Evolutionary conservation across 805 yeast genomes (phyloP).

Genomic region (Kuraishia floccosa): DNA sequence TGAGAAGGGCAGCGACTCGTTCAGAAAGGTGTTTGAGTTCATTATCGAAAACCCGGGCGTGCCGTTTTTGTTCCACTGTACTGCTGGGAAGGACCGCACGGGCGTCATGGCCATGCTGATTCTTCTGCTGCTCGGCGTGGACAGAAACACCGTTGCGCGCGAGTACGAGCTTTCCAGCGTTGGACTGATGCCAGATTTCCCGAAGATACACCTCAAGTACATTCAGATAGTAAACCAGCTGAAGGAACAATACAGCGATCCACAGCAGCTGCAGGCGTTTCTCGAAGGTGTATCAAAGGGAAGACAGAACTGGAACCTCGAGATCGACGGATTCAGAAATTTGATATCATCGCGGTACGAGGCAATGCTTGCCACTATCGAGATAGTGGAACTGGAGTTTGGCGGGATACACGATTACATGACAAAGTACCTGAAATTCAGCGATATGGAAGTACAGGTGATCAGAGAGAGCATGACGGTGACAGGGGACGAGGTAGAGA

Average conservation of each 20-base stretch:
- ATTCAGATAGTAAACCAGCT: conserved; percentile 11
- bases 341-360: conserved; percentile 56
- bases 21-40: conserved; percentile 37
- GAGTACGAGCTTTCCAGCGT: conserved; percentile 69
- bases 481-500: conserved; percentile 29
- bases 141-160: conserved; percentile 48
- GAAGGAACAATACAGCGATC: too few relatives aligned
- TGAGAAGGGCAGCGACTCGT: conserved; percentile 33
- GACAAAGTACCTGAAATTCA: conserved; percentile 3
- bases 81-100: conserved; percentile 84
- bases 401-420: conserved; percentile 45
- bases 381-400: conserved; percentile 34
- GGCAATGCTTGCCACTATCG: conserved; percentile 56
- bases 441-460: neutral
- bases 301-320: conserved; percentile 27
- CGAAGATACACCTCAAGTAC: conserved; percentile 23
- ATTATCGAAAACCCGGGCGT: conserved; percentile 42
- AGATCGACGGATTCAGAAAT: conserved; percentile 44
- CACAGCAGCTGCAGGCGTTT: conserved; percentile 2
- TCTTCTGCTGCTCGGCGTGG: conserved; percentile 53
- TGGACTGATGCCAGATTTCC: conserved; percentile 46
- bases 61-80: conserved; percentile 59
- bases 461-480: neutral
- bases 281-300: conserved; percentile 17
- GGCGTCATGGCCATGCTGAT: conserved; percentile 65